Conservation (phyloP, 2,329 filamentous ascomycete species). For the Diaporthe sp. region DNA sequence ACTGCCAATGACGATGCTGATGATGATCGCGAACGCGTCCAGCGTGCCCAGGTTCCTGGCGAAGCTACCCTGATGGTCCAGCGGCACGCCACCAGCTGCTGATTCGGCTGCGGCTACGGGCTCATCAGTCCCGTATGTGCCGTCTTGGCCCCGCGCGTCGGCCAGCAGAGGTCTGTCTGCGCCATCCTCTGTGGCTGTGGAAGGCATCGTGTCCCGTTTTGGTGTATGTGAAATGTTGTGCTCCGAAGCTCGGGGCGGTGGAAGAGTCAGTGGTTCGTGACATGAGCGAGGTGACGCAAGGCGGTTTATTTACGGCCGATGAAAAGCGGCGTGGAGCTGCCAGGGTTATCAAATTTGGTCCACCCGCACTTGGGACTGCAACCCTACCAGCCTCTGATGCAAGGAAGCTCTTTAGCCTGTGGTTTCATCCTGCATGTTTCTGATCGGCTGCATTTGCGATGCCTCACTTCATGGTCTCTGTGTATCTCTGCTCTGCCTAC, state of each 20-base stretch:
- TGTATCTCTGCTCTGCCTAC: not conserved
- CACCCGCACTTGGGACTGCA: not conserved
- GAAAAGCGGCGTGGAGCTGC: not conserved
- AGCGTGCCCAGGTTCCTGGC: slow-evolving; percentile 59
- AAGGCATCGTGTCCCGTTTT: slow-evolving; percentile 16
- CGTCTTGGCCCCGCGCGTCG: not conserved
- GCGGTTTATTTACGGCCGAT: not conserved
- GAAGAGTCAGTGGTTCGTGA: not conserved
- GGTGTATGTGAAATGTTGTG: not conserved
- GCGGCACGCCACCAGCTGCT: slow-evolving; percentile 17
- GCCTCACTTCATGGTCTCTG: not conserved
- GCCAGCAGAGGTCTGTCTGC: slow-evolving; percentile 25
- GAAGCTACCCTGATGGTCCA: slow-evolving; percentile 47
- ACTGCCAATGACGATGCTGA: slow-evolving; percentile 74
- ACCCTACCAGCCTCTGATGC: not conserved
- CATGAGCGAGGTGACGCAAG: not conserved
- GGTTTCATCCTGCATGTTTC: not conserved
- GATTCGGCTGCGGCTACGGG: slow-evolving; percentile 1
- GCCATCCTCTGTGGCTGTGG: not conserved
- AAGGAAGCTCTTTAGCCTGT: not conserved
- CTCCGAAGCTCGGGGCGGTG: not conserved
- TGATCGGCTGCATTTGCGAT: no score
- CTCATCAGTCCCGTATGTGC: slow-evolving; percentile 20
- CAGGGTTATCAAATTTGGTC: not conserved
- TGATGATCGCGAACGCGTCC: slow-evolving; percentile 70